Conservation (phyloP, 129 eudicot species). For the sunflower (Helianthus annuus) region HanXRQr2.0-SUNRISE NC_035444.2:144758101-144758600, state of each 20-base stretch:
- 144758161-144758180: too few relatives aligned
- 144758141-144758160: too few relatives aligned
- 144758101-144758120: too few relatives aligned
- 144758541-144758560: constrained; percentile 51
- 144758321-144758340: constrained; percentile 73
- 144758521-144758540: constrained; percentile 80
- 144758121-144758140: too few relatives aligned
- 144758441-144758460: constrained; percentile 73
- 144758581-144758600: constrained; percentile 83
- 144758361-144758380: constrained; percentile 12
- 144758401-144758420: not conserved
- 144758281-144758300: constrained; percentile 49
- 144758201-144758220: too few relatives aligned
- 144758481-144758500: constrained; percentile 50
- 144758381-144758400: constrained; percentile 8
- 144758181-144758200: too few relatives aligned
- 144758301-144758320: constrained; percentile 62
- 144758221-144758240: too few relatives aligned
- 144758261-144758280: constrained; percentile 60
- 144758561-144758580: constrained; percentile 52
- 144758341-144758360: constrained; percentile 94
- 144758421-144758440: constrained; percentile 24
- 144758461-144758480: constrained; percentile 60
- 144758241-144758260: not conserved
- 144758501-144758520: constrained; percentile 95